Base-by-base conservation (phyloP, 1,284 basidiomycete species). In the Mycena sp. region DNA sequence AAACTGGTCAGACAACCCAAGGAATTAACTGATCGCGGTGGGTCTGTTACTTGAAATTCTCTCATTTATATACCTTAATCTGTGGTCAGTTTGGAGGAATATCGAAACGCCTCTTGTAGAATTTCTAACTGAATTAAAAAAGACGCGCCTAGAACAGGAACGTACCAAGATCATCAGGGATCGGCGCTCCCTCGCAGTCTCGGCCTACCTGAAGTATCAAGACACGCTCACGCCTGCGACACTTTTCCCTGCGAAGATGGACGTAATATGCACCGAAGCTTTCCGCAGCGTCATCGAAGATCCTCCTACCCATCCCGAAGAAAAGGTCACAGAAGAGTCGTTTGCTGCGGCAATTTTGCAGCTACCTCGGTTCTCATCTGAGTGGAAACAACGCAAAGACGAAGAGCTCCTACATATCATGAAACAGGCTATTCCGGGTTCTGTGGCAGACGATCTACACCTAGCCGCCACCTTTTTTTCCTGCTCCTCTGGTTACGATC, bases 1-100 rank as follows among this genome's bases (percentile, higher is more conserved):
- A 64, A 60, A 46, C 43, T 60, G 19, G 57, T 64, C 10, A 60
- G 11, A 19, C 63, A 64, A 28, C 63, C 63, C 38, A 64, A 60
- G 53, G 40, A 45, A 35, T 25, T 64, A 26, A 64, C 63, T 30
- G 48, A 64, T 41, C 63, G 63, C 11, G 60, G 57, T 64, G 44
- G 4, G 63, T 58, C 17, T n/a, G 19, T 3, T 19, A 23, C 21
- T 1, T 21, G 4, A 4, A 3, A 17, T 19, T 16, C 16, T 49
- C 17, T 12, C 7, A 6, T n/a, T 7, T 30, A n/a, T 53, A 19
- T 21, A 40, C 48, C 32, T 35, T 60, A 11, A 64, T 28, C 16
- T 23, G n/a, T 25, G 25, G 1, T 52, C n/a, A 64, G 63, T 64
- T 11, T 64, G 63, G 63, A 55, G 44, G 23, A 64, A 64, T 35